Evolutionary conservation across 345 rosid genomes (phyloP).

Genomic region (Salix koriyanagi): DNA sequence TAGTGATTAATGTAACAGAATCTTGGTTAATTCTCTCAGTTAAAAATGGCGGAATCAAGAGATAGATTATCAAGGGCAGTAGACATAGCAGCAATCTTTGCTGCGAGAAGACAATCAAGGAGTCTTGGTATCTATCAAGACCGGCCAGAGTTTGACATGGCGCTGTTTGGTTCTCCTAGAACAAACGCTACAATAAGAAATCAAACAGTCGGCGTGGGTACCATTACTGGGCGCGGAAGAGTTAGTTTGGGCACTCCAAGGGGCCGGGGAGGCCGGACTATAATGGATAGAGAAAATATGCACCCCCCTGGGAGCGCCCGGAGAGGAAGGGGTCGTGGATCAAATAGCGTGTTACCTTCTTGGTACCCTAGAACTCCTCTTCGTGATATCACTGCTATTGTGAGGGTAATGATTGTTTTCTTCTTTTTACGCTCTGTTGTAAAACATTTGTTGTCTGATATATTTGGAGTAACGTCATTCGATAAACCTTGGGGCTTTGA

Average conservation of each 20-base stretch:
- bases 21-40: slow-evolving; percentile 8
- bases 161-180: slow-evolving; percentile 29
- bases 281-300: slow-evolving; percentile 41
- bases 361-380: slow-evolving; percentile 90
- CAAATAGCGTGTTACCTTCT: slow-evolving; percentile 50
- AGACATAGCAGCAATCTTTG: slow-evolving; percentile 42
- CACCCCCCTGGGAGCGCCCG: slow-evolving; percentile 15
- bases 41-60: slow-evolving; percentile 59
- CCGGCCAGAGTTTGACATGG: slow-evolving; percentile 16
- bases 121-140: slow-evolving; percentile 32
- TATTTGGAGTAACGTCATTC: too few species aligned
- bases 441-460: too few species aligned
- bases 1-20: neutral
- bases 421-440: too few species aligned
- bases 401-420: slow-evolving; percentile 42
- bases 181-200: neutral
- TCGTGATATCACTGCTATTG: slow-evolving; percentile 54
- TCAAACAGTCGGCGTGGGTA: slow-evolving; percentile 12
- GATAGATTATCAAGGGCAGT: slow-evolving; percentile 55
- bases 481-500: too few species aligned
- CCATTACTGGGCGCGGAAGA: slow-evolving; percentile 31
- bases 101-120: slow-evolving; percentile 35
- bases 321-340: slow-evolving; percentile 24
- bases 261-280: slow-evolving; percentile 27
- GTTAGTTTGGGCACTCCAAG: slow-evolving; percentile 43